phyloP scores from a whole-genome alignment of 176 grass and related monocot genomes.

The Juncus inflexus region DNA sequence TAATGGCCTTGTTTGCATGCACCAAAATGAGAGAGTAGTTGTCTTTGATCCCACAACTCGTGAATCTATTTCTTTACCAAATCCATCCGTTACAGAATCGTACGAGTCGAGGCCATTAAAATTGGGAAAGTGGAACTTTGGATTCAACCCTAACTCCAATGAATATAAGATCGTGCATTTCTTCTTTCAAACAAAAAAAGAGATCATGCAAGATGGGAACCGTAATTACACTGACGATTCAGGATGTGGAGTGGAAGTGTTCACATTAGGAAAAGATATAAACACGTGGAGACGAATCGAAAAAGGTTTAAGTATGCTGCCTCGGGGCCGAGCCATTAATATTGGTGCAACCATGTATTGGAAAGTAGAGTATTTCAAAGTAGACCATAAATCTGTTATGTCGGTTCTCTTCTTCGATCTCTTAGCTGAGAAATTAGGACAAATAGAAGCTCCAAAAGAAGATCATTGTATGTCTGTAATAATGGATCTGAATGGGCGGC shows the following conservation, averaged over 20 bases:
- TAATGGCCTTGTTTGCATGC: slow-evolving; percentile 8
- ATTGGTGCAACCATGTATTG: not conserved
- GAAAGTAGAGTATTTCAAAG: not conserved
- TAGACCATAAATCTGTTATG: not conserved
- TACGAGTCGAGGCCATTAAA: too few relatives aligned
- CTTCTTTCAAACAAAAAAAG: not conserved
- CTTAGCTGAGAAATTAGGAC: not conserved
- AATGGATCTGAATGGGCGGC: not conserved
- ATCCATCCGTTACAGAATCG: not conserved
- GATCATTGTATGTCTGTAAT: not conserved
- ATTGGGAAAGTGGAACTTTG: not conserved
- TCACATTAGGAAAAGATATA: slow-evolving; percentile 1
- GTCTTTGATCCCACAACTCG: not conserved
- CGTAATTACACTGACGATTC: not conserved
- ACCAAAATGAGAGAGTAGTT: not conserved
- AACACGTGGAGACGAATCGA: slow-evolving; percentile 4
- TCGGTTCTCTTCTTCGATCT: not conserved
- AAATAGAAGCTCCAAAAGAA: not conserved
- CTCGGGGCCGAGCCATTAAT: not conserved
- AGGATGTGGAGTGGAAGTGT: not conserved
- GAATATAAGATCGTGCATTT: slow-evolving; percentile 13
- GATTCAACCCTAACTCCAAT: not conserved
- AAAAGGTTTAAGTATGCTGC: not conserved
- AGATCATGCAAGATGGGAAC: too few relatives aligned
- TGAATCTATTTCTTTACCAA: slow-evolving; percentile 1